Evolutionary conservation across 2,329 filamentous ascomycete species (phyloP), one percentile per base, ranked within the genome.

Genomic region (Mycogone perniciosa): DNA sequence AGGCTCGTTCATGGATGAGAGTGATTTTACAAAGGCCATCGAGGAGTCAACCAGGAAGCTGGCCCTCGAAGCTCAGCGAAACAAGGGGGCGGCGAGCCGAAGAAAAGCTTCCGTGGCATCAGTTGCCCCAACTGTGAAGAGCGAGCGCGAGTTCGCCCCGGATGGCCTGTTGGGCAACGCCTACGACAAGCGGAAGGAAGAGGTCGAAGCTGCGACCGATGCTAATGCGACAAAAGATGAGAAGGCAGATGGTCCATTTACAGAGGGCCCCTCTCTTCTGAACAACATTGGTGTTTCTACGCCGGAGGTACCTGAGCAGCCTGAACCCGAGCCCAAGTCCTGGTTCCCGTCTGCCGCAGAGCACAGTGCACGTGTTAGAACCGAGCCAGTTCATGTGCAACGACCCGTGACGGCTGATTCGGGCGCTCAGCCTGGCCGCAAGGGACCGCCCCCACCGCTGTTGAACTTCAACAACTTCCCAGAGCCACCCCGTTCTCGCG

Each of bases 381-480:
- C 58, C 51, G 56, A 61, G 31, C 63, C 61, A 9, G 53, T 59
- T 31, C 59, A 53, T 45, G 31, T 42, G 40, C 54, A 53, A 44
- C 61, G 59, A 26, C 62, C 63, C 31, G 55, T 57, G 9, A 58
- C 62, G 4, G 61, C 60, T 9, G 67, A 62, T 49, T 54, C 54
- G 6, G 34, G 47, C 9, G 38, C 44, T 38, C 52, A 53, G 8
- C 26, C 57, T 31, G 56, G 57, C 30, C 60, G 59, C 7, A 59
- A 67, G 8, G 64, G 62, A 59, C 74, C 75, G 3, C 82, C 52
- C 3, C 46, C 81, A 54, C 85, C 86, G 1, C 73, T 90, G 5
- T 68, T 90, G 31, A 86, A 88, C 60, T 74, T 89, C 34, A 61
- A 82, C 0, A 72, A 75, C 44, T 86, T 84, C 60, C 74, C 77